phyloP scores from a whole-genome alignment of 169 alveolate species.

The Cryptosporidium baileyi region DNA sequence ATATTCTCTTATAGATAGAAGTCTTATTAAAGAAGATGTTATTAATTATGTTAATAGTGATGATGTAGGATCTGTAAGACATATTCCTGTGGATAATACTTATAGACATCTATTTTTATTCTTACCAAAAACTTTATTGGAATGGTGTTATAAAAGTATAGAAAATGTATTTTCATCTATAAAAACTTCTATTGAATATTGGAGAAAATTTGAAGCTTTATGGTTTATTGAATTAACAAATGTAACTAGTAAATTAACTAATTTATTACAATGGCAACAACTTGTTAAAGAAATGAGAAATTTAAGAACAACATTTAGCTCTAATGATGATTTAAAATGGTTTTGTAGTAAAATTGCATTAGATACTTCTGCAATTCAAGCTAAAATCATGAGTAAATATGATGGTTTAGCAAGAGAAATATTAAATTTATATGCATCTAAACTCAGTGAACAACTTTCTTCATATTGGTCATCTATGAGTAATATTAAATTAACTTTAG shows the following conservation, averaged over 20 bases:
- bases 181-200: conserved; percentile 86
- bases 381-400: conserved; percentile 84
- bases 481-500: not conserved
- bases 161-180: conserved; percentile 7
- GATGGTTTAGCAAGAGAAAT: conserved; percentile 95
- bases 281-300: conserved; percentile 89
- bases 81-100: conserved; percentile 26
- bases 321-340: conserved; percentile 44
- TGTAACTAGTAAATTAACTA: conserved; percentile 87
- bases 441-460: conserved; percentile 81
- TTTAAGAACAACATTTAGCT: conserved; percentile 1
- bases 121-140: conserved; percentile 17
- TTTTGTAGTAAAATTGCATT: conserved; percentile 85
- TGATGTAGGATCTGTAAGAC: conserved; percentile 42
- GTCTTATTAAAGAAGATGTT: not conserved
- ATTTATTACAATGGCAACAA: conserved; percentile 93
- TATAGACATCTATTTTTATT: conserved; percentile 28
- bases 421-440: conserved; percentile 89
- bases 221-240: conserved; percentile 92
- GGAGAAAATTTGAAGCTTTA: conserved; percentile 94
- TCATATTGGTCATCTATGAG: conserved; percentile 63
- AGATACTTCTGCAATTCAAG: conserved; percentile 88
- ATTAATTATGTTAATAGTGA: not conserved
- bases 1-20: not conserved
- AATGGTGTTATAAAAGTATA: conserved; percentile 25